Percentiles rank a stretch among this genome's conserved stretches.
phyloP scores from a whole-genome alignment of 2,329 filamentous ascomycete genomes.

The Proliferodiscus dingleyae region DNA sequence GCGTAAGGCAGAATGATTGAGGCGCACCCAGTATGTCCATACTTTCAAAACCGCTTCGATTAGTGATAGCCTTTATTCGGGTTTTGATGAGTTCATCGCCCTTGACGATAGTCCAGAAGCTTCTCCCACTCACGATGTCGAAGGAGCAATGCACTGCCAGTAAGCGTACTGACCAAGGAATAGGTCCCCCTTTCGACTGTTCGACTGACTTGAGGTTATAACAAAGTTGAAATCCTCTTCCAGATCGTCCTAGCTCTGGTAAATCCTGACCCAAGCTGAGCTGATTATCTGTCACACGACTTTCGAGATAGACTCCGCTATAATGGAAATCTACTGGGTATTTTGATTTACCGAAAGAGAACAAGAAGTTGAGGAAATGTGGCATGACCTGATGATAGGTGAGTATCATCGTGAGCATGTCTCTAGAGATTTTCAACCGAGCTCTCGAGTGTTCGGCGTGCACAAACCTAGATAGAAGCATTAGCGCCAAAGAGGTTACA shows the following conservation, averaged over 20 bases:
- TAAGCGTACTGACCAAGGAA: slow-evolving; percentile 36
- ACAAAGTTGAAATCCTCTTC: slow-evolving; percentile 33
- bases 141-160: slow-evolving; percentile 36
- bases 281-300: slow-evolving; percentile 25
- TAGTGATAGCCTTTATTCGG: slow-evolving; percentile 24
- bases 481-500: too few relatives aligned
- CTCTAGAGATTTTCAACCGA: slow-evolving; percentile 9
- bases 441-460: slow-evolving; percentile 21
- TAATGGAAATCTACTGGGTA: slow-evolving; percentile 34
- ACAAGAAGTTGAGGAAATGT: slow-evolving; percentile 35
- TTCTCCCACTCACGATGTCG: slow-evolving; percentile 31
- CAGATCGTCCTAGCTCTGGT: slow-evolving; percentile 33
- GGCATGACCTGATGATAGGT: slow-evolving; percentile 34
- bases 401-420: slow-evolving; percentile 20
- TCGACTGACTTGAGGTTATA: slow-evolving; percentile 38
- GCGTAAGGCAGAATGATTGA: slow-evolving; percentile 16
- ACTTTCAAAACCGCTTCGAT: not conserved
- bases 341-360: slow-evolving; percentile 33
- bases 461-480: too few relatives aligned
- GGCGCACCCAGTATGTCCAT: too few relatives aligned
- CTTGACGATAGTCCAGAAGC: slow-evolving; percentile 37
- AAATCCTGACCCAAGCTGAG: slow-evolving; percentile 25
- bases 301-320: slow-evolving; percentile 33
- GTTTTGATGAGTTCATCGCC: slow-evolving; percentile 32
- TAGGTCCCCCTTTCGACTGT: slow-evolving; percentile 13